Base-by-base conservation (phyloP, 2,329 filamentous ascomycete genomes). In the Coleophoma crateriformis region DNA sequence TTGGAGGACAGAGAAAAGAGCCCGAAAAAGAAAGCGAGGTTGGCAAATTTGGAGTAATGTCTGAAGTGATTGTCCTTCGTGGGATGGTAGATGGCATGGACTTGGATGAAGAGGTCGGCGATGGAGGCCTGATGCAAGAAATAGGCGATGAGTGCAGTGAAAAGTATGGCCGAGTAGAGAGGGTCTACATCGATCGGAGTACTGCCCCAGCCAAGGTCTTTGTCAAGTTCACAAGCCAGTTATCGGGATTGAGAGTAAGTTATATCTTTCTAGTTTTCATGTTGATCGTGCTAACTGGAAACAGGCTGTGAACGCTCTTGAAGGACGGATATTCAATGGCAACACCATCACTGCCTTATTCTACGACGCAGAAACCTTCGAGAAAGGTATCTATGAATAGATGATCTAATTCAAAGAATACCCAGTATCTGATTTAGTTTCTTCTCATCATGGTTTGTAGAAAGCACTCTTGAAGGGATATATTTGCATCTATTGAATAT, bases 111-210 rank as follows among this genome's bases (percentile, higher is more conserved):
- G 92, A 96, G 67, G 81, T 96, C 45, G 77, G 81, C 33, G 77
- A 77, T 48, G 75, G 74, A 12, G 82, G 82, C 0, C 71, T 99
- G 46, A 85, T 92, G 58, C 92, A 97, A 70, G 91, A 96, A 66
- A 96, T 99, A 67, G 94, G 94, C 7, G 89, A 96, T 62, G 89
- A 95, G 64, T 96, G 95, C 67, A 85, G 84, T 45, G 82, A 89
- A 56, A 90, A 90, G 82, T 95, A 95, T 64, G 90, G 91, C 14
- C 79, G 82, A 41, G 87, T 96, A 5, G 88, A 95, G 67, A 77
- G 89, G 57, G 75, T 96, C 15, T 85, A 85, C 61, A 84, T 96
- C 50, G 82, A 88, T 61, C 74, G 82, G 41, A 74, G 74, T 45
- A 69, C 73, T 33, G 69, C 74, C 40, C 70, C 67, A 53, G 70